Evolutionary conservation across 148 eudicot genomes (phyloP).

Genomic region (Camellia sinensis): DNA sequence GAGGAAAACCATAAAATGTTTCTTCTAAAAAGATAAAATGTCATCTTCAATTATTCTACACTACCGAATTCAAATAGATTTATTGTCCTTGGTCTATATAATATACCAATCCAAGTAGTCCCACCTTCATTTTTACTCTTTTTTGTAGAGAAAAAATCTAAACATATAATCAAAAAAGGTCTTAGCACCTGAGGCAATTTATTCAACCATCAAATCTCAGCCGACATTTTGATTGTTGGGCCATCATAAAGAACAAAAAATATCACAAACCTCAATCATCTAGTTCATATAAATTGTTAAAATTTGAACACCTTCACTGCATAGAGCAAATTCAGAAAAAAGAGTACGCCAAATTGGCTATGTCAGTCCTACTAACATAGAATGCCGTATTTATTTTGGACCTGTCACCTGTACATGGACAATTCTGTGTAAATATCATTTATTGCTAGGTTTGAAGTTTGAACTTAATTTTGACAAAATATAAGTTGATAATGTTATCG

Average conservation of each 20-base stretch:
- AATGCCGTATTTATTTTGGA: background rate
- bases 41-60: background rate
- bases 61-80: background rate
- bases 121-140: background rate
- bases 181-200: too few species aligned
- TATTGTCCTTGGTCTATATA: background rate
- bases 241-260: background rate
- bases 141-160: too few species aligned
- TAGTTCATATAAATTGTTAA: background rate
- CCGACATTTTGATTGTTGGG: background rate
- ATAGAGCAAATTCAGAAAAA: too few species aligned
- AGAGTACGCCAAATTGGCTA: background rate
- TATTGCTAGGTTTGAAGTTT: too few species aligned
- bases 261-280: background rate
- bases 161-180: too few species aligned
- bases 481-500: constrained; percentile 38
- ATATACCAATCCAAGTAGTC: background rate
- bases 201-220: background rate
- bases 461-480: background rate
- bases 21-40: background rate
- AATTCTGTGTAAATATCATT: background rate
- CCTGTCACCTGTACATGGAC: background rate
- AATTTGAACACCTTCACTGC: too few species aligned
- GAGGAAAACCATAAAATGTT: background rate
- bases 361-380: background rate